Evolutionary conservation across 768 basidiomycete genomes (phyloP), one percentile per base, ranked within the genome.

Genomic region (Lyophyllum semitale): DNA sequence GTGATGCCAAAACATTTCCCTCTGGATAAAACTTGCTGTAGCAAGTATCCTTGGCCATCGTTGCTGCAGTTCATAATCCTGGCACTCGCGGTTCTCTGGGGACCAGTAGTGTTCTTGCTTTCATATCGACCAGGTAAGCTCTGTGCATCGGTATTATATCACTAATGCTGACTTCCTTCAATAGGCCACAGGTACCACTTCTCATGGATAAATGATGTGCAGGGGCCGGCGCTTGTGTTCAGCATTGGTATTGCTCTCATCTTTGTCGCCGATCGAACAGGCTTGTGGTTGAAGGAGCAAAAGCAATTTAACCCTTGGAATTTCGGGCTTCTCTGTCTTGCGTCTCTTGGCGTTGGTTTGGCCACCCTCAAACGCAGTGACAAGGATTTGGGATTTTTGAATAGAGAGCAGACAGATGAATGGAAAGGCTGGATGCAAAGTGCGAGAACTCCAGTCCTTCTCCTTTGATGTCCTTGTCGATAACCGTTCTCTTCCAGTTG

Each of bases 341-440:
- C 70, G 22, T 72, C 78, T 25, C 71, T 95, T 25, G 72, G 61
- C 8, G 70, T 78, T 18, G 94, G 93, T 4, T 62, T 93, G 43
- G 71, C 68, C 9, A 91, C 87, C 1, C 71, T 91, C 59, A 86
- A 84, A 66, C 81, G 81, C 18, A 80, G 79, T 17, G 91, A 92
- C 60, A 92, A 88, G 63, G 93, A 97, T 65, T 71, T 89, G 48
- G 94, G 94, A 0, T 92, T 95, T 71, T 74, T 97, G 62, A 95
- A 93, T 64, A 81, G 94, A 54, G 91, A 95, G 47, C 93, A 96
- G 69, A 96, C 93, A 1, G 93, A 97, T 61, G 94, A 97, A 71
- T 97, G 94, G 94, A 96, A 96, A 70, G 94, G 94, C 3, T 97
- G 94, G 94, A 97, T 97, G 94, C 94, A 97, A 77, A 79, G 93